Base-by-base conservation (phyloP, 768 basidiomycete species). In the Termitomyces sp. region DNA sequence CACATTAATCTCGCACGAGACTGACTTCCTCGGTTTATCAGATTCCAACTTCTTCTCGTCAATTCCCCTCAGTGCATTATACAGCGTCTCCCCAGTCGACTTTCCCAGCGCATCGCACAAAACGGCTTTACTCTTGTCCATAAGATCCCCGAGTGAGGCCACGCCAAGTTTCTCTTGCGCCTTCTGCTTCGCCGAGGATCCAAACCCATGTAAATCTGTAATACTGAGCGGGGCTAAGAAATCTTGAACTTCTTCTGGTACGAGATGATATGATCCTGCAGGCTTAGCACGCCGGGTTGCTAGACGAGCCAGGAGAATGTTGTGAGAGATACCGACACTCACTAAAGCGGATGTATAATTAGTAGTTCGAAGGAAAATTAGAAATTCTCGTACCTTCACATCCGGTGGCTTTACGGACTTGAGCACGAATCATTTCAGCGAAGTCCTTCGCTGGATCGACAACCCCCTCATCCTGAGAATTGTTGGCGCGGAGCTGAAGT, bases 1-100 rank as follows among this genome's bases (percentile, higher is more conserved):
- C 63, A 95, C 95, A 65, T 94, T 99, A 65, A 98, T 90, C 68
- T 98, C 96, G 57, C 92, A 95, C 11, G 90, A 93, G 19, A 99
- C 93, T 6, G 89, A 92, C 70, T 94, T 95, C 63, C 96, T 77
- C 49, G 87, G 83, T 66, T 93, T 92, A 67, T 92, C 89, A 34
- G 85, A 86, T 68, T 93, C 90, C 43, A 98, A 72, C 57, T 82
- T 82, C 53, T 84, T 82, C 34, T 89, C 82, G 63, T 98, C 97
- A 27, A 94, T 76, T 0, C 97, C 97, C 17, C 92, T 79, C 16
- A 95, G 69, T 0, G 85, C 92, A 19, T 92, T 92, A 65, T 84
- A 95, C 25, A 98, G 71, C 40, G 82, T 95, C 69, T 93, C 90
- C 1, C 95, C 96, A 0, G 83, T 91, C 25, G 81, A 77, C 62